These are phyloP conservation scores for Camellia granthamiana DNA, from an alignment of 148 eudicot genomes.

Conservation along the genomic window DNA sequence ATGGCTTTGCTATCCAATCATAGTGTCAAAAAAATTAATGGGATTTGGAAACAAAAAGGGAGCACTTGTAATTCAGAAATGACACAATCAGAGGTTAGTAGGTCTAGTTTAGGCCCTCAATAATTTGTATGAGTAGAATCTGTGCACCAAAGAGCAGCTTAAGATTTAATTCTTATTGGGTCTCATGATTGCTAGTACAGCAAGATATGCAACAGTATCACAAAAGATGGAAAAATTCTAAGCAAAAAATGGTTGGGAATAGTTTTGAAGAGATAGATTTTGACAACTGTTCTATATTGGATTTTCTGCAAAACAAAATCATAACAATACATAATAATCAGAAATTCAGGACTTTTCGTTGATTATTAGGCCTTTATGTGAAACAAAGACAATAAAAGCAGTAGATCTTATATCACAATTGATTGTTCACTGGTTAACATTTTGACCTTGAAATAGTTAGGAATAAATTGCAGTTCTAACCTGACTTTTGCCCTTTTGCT, in stretches of 20 bases:
- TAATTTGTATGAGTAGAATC: not conserved
- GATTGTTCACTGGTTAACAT: not conserved
- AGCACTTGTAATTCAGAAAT: not conserved
- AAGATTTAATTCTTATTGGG: no score
- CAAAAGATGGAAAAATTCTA: not conserved
- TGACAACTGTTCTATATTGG: not conserved
- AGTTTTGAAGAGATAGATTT: not conserved
- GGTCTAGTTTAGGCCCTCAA: not conserved
- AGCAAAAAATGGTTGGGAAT: not conserved
- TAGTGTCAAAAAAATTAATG: not conserved
- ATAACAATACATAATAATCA: not conserved
- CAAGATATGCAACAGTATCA: not conserved
- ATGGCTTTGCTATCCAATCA: not conserved
- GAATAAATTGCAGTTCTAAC: not conserved
- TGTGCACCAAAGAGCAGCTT: not conserved
- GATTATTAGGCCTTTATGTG: not conserved
- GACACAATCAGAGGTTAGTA: not conserved
- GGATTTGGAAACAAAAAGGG: not conserved
- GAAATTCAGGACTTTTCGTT: not conserved
- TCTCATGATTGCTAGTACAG: not conserved
- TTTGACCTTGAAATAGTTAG: not conserved
- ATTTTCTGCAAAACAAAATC: not conserved
- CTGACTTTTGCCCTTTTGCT: slow-evolving; percentile 18
- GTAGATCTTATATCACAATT: not conserved
- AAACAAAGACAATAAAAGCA: not conserved